Percentiles rank a stretch among this genome's conserved stretches.
Evolutionary conservation across 176 grass and related monocot species (phyloP).

Genomic region (Aegilops longissima): DNA sequence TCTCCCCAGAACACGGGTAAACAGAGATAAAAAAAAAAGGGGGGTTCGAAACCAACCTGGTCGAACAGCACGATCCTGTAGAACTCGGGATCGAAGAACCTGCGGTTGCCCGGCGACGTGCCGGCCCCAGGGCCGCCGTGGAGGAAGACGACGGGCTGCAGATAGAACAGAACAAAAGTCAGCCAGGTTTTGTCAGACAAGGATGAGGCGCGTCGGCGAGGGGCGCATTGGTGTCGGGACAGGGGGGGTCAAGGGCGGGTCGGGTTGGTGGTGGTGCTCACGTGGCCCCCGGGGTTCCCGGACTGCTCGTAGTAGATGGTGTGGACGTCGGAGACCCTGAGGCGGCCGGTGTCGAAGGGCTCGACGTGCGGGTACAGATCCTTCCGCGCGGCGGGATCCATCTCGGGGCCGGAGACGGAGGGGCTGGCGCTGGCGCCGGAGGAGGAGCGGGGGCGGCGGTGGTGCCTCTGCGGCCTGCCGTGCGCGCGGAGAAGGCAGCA

Average conservation of each 20-base stretch:
- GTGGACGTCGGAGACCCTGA: constrained; percentile 83
- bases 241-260: neutral
- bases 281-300: constrained; percentile 79
- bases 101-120: constrained; percentile 69
- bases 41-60: constrained; percentile 75
- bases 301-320: constrained; percentile 95
- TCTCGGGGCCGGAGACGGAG: neutral
- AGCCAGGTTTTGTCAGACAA: neutral
- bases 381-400: constrained; percentile 37
- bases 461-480: neutral
- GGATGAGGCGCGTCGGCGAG: neutral
- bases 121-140: constrained; percentile 80
- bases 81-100: constrained; percentile 79
- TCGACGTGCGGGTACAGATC: constrained; percentile 69
- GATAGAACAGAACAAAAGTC: neutral
- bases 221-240: neutral
- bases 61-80: constrained; percentile 88
- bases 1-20: neutral
- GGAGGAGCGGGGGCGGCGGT: neutral
- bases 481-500: neutral
- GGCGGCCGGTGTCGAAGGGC: constrained; percentile 61
- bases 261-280: constrained; percentile 12
- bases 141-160: constrained; percentile 85
- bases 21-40: too few relatives aligned
- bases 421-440: neutral